Conservation (phyloP, 1,284 basidiomycete genomes). For the Xanthoconium separans region DNA sequence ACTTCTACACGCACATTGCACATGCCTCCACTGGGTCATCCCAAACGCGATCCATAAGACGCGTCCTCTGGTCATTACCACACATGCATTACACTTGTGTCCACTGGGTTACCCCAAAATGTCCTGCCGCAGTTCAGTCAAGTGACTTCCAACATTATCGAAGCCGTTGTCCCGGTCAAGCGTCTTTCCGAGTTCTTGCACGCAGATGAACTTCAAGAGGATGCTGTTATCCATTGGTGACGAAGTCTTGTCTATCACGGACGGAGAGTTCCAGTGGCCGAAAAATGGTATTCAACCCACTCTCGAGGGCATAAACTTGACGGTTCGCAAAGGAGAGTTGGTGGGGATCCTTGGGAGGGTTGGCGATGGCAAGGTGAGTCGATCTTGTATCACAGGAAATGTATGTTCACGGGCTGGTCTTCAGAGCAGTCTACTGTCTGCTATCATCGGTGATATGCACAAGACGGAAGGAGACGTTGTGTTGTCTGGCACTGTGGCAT, state of each 20-base stretch:
- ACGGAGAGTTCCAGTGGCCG: slow-evolving; percentile 82
- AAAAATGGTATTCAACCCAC: slow-evolving; percentile 56
- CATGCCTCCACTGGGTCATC: too few relatives aligned
- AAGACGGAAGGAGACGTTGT: slow-evolving; percentile 72
- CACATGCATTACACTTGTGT: too few relatives aligned
- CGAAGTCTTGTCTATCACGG: slow-evolving; percentile 66
- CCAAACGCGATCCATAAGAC: too few relatives aligned
- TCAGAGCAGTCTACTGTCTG: slow-evolving; percentile 70
- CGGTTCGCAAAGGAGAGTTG: slow-evolving; percentile 83
- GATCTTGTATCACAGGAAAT: neutral
- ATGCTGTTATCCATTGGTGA: slow-evolving; percentile 72
- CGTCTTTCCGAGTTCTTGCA: slow-evolving; percentile 79
- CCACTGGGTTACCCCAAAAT: too few relatives aligned
- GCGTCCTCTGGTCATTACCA: too few relatives aligned
- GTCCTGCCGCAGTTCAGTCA: too few relatives aligned
- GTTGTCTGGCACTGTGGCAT: slow-evolving; percentile 78
- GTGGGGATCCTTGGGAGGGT: slow-evolving; percentile 87
- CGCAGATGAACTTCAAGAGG: slow-evolving; percentile 78
- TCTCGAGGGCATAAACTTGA: slow-evolving; percentile 76
- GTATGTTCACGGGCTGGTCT: neutral
- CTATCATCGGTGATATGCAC: slow-evolving; percentile 88
- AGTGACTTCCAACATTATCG: slow-evolving; percentile 77
- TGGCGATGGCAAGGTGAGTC: slow-evolving; percentile 82
- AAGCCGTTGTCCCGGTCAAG: slow-evolving; percentile 83
- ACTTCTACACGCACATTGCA: too few relatives aligned